A percentile compares a stretch with the other conserved stretches of the same genome.
These are phyloP conservation scores for Sisymbrium altissimum DNA, from an alignment of 345 rosid species.

Conservation along the genomic window DNA sequence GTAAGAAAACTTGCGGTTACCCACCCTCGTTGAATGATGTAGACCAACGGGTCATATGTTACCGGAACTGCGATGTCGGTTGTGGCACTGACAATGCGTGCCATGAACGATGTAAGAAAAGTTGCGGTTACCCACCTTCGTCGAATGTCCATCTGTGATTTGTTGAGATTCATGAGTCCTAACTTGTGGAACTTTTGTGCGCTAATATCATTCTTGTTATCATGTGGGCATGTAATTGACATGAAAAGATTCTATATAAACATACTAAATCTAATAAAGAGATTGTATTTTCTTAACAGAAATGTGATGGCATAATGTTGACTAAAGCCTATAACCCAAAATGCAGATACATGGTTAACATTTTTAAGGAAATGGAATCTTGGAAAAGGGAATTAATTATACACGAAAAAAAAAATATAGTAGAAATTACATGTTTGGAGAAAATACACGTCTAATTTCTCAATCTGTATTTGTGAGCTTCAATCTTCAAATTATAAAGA, in stretches of 20 bases:
- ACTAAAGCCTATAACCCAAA: background rate
- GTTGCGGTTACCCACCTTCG: background rate
- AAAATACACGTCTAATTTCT: too few species aligned
- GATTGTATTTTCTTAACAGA: background rate
- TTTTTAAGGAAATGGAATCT: too few species aligned
- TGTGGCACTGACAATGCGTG: too few species aligned
- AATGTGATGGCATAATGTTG: background rate
- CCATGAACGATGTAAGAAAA: too few species aligned
- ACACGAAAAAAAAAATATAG: too few species aligned
- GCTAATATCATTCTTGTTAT: background rate
- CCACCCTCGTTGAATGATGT: background rate
- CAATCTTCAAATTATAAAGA: too few species aligned
- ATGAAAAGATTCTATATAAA: background rate
- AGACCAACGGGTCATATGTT: too few species aligned
- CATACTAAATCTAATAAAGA: background rate
- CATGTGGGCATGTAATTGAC: background rate
- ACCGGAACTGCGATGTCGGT: too few species aligned
- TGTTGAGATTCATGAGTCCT: background rate
- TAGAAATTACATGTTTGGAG: too few species aligned
- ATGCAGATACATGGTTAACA: background rate
- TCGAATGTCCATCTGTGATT: background rate
- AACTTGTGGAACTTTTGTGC: background rate
- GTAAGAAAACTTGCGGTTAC: slow-evolving; percentile 3
- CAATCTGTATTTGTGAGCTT: too few species aligned
- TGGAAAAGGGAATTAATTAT: too few species aligned